Percentiles rank a stretch among this genome's conserved stretches.
Evolutionary conservation across 495 filamentous ascomycete species (phyloP).

Genomic region (Schizothecium vesticola): DNA sequence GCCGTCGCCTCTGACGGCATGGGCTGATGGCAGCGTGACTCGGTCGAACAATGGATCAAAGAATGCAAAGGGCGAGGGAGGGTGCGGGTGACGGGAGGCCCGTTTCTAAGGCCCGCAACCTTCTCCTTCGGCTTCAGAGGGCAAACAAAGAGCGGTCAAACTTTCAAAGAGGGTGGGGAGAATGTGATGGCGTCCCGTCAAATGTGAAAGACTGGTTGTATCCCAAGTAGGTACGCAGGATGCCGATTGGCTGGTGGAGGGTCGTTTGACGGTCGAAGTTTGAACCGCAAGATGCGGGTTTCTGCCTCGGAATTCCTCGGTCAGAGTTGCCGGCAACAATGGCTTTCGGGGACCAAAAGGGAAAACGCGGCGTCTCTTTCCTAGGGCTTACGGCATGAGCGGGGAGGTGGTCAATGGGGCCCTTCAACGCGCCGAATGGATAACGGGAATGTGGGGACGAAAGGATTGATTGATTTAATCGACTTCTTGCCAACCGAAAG

Average conservation of each 20-base stretch:
- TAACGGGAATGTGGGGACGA: background rate
- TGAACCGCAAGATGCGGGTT: background rate
- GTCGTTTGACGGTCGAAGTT: background rate
- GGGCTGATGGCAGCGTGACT: background rate
- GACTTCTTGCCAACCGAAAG: background rate
- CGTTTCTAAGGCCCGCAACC: background rate
- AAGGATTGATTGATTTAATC: background rate
- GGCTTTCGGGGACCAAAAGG: background rate
- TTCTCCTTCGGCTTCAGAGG: background rate
- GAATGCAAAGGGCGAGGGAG: background rate
- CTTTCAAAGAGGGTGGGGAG: background rate
- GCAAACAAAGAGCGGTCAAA: background rate
- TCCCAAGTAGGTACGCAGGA: background rate
- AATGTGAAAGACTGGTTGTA: background rate
- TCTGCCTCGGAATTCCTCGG: background rate
- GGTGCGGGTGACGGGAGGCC: background rate
- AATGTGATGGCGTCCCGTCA: background rate
- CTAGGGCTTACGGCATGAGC: background rate
- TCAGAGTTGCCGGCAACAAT: no score
- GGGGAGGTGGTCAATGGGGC: no score
- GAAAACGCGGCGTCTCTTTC: background rate
- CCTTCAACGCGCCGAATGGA: background rate
- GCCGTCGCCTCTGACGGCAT: background rate
- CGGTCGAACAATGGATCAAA: background rate
- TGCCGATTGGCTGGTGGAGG: background rate